Evolutionary conservation across 2,329 filamentous ascomycete genomes (phyloP).

Genomic region (Didymellaceae sp.): DNA sequence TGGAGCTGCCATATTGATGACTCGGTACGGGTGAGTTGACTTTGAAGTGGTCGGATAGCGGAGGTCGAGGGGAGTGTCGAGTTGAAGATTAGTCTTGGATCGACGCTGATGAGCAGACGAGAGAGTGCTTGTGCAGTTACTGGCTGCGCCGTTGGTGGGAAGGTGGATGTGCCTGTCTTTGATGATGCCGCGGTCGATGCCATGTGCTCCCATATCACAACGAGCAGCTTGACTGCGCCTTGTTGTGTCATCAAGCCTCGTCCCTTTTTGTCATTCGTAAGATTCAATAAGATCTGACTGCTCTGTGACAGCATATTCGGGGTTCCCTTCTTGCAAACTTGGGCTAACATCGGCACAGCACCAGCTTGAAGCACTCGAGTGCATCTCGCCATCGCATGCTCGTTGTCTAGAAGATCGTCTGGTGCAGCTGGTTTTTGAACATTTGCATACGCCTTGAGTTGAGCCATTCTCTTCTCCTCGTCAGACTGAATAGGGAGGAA

Average conservation of each 20-base stretch:
- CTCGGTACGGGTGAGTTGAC: constrained; percentile 71
- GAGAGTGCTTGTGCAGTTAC: constrained; percentile 81
- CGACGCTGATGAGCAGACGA: constrained; percentile 84
- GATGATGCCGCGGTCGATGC: constrained; percentile 49
- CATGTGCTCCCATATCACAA: constrained; percentile 72
- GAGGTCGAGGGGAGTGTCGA: constrained; percentile 73
- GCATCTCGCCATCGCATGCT: constrained; percentile 77
- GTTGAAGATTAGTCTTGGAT: constrained; percentile 84
- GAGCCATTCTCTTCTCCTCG: constrained; percentile 88
- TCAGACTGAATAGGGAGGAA: constrained; percentile 81
- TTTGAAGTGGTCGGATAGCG: constrained; percentile 81
- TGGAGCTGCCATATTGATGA: constrained; percentile 74
- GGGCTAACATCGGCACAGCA: constrained; percentile 76
- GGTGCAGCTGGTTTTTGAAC: constrained; percentile 69
- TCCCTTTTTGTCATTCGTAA: constrained; percentile 75
- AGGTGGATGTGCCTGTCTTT: constrained; percentile 48
- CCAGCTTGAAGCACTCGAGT: constrained; percentile 79
- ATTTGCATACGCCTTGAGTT: constrained; percentile 94
- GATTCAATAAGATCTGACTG: constrained; percentile 76
- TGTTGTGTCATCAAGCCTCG: constrained; percentile 87
- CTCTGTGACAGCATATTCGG: constrained; percentile 73
- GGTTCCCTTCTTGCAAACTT: constrained; percentile 75
- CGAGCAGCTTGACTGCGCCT: constrained; percentile 85
- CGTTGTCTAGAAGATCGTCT: constrained; percentile 76
- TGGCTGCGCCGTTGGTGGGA: constrained; percentile 46